Conservation (phyloP, 1,284 basidiomycete species). For the Microbotryomycetes sp. region DNA sequence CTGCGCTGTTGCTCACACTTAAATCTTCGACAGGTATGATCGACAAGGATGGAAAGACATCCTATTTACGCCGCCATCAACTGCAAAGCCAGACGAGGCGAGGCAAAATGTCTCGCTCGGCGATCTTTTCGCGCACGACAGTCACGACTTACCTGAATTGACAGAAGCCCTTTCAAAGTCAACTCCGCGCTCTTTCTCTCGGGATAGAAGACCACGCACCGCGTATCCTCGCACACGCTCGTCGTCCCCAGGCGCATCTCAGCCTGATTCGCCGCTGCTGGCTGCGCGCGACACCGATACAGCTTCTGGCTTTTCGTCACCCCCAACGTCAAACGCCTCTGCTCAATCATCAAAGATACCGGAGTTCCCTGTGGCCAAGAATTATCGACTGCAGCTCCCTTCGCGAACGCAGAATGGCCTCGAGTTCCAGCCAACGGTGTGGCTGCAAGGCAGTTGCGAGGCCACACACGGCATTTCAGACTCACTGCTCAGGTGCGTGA, state of each 20-base stretch:
- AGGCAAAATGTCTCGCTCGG: constrained; percentile 2
- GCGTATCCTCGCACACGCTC: neutral
- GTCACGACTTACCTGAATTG: too few species aligned
- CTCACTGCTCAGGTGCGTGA: constrained; percentile 48
- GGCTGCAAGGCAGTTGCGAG: constrained; percentile 56
- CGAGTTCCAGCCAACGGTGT: constrained; percentile 47
- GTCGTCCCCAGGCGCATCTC: neutral
- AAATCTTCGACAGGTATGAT: constrained; percentile 38
- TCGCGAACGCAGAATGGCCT: constrained; percentile 35
- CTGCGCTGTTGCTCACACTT: too few species aligned
- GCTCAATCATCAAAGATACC: neutral
- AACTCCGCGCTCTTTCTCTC: neutral
- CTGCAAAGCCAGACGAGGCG: too few species aligned
- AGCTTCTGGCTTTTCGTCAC: neutral
- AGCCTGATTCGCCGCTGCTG: neutral
- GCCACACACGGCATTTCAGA: constrained; percentile 56
- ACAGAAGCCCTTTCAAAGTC: too few species aligned
- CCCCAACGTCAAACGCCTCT: constrained; percentile 6
- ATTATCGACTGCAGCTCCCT: constrained; percentile 47
- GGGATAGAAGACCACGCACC: neutral
- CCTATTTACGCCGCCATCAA: constrained; percentile 25
- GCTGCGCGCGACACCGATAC: neutral
- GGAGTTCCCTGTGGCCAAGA: constrained; percentile 15
- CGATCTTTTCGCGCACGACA: neutral
- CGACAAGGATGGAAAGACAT: constrained; percentile 40